Percentiles rank a stretch among this genome's conserved stretches.
phyloP scores from a whole-genome alignment of 495 filamentous ascomycete species.

The Hypoxylon crocopeplum region DNA sequence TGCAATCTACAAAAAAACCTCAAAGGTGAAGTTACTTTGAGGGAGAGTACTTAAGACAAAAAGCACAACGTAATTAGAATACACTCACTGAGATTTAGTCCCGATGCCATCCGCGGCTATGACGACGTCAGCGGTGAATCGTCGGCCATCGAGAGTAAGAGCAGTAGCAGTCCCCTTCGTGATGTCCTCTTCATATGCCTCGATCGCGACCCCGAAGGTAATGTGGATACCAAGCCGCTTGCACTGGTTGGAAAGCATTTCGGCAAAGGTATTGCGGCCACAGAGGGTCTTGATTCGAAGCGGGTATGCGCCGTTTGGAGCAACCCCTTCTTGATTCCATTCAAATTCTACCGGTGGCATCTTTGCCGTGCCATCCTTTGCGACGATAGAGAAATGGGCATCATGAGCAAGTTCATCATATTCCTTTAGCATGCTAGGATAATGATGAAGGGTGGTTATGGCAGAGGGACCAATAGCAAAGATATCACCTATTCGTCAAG shows the following conservation, averaged over 20 bases:
- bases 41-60: no score
- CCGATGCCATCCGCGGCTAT: slow-evolving; percentile 64
- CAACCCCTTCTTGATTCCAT: slow-evolving; percentile 23
- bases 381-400: slow-evolving; percentile 41
- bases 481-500: slow-evolving; percentile 46
- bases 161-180: slow-evolving; percentile 53
- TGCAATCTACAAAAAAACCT: no score
- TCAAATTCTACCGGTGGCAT: slow-evolving; percentile 4
- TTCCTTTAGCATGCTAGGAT: slow-evolving; percentile 53
- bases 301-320: slow-evolving; percentile 4
- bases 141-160: slow-evolving; percentile 48
- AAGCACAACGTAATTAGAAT: no score
- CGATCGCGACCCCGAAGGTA: slow-evolving; percentile 49
- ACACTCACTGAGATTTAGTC: slow-evolving; percentile 59
- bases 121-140: slow-evolving; percentile 58
- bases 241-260: slow-evolving; percentile 52
- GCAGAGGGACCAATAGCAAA: slow-evolving; percentile 48
- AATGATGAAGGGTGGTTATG: slow-evolving; percentile 48
- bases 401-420: slow-evolving; percentile 43
- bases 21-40: no score
- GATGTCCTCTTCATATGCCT: slow-evolving; percentile 48
- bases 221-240: slow-evolving; percentile 51
- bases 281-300: slow-evolving; percentile 21
- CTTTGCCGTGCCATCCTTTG: slow-evolving; percentile 47
- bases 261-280: slow-evolving; percentile 36